Conservation (phyloP, 331 rosid species). For the Quercus tomentella region DNA sequence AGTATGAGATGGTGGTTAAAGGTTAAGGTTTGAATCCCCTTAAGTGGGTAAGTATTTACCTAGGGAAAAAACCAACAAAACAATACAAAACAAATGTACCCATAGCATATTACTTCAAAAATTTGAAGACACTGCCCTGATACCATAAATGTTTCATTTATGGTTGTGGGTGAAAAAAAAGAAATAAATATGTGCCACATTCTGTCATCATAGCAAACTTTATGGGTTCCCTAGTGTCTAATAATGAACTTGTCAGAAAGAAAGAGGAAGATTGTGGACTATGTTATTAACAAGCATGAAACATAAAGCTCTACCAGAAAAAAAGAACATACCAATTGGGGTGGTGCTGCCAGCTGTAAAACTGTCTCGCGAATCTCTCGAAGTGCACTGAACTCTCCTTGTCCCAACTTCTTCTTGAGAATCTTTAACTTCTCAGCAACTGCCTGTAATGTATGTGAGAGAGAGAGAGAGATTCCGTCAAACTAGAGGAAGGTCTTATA, state of each 20-base stretch:
- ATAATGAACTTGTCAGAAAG: neutral
- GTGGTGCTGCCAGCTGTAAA: conserved; percentile 71
- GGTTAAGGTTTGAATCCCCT: too few species aligned
- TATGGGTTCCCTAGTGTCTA: neutral
- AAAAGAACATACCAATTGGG: conserved; percentile 57
- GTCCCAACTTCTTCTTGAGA: conserved; percentile 61
- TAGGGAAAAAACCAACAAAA: too few species aligned
- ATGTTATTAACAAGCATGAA: neutral
- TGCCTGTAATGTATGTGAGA: conserved; percentile 31
- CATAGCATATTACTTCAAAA: neutral
- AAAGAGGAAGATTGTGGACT: neutral
- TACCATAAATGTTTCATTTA: neutral
- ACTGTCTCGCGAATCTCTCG: conserved; percentile 82
- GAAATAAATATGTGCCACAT: neutral
- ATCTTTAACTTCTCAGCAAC: conserved; percentile 60
- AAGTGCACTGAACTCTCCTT: conserved; percentile 62
- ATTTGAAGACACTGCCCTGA: neutral
- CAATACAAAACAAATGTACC: neutral
- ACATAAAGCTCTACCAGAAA: conserved; percentile 17
- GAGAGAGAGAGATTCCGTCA: conserved; percentile 15
- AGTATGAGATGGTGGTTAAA: too few species aligned
- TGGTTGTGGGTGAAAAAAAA: neutral
- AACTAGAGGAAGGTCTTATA: conserved; percentile 12
- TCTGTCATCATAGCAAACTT: neutral
- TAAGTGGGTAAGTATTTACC: too few species aligned